These are phyloP conservation scores for Trypanosoma rangeli DNA, from an alignment of 208 protist genomes.

Conservation along the genomic window DNA sequence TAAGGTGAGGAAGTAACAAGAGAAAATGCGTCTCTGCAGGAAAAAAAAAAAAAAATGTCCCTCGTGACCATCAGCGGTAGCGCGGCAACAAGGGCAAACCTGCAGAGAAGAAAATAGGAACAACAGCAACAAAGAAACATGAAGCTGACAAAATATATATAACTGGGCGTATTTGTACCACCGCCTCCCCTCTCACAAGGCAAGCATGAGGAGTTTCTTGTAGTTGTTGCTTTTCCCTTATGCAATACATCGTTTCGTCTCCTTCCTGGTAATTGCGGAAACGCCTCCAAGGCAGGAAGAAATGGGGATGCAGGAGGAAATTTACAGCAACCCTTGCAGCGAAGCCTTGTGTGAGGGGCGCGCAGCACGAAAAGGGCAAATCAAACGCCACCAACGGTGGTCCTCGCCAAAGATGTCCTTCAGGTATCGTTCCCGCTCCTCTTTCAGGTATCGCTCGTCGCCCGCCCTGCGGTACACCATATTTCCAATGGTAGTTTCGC, in stretches of 20 bases:
- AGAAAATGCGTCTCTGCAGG: no score
- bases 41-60: background rate
- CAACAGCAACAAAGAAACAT: no score
- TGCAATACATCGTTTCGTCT: no score
- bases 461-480: conserved; percentile 23
- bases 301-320: background rate
- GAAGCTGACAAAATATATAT: no score
- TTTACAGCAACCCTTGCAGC: background rate
- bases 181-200: no score
- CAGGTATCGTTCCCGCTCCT: conserved; percentile 11
- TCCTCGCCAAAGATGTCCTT: conserved; percentile 64
- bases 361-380: conserved; percentile 2
- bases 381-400: conserved; percentile 40
- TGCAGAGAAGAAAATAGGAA: no score
- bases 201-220: background rate
- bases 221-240: background rate
- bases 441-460: background rate
- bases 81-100: no score
- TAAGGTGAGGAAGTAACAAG: no score
- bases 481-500: conserved; percentile 57
- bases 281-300: background rate
- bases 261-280: no score
- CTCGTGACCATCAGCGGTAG: no score
- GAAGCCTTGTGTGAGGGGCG: background rate
- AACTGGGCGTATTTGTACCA: no score